Evolutionary conservation across 331 rosid genomes (phyloP), one percentile per base, ranked within the genome.

Genomic region (Quercus tomentella): DNA sequence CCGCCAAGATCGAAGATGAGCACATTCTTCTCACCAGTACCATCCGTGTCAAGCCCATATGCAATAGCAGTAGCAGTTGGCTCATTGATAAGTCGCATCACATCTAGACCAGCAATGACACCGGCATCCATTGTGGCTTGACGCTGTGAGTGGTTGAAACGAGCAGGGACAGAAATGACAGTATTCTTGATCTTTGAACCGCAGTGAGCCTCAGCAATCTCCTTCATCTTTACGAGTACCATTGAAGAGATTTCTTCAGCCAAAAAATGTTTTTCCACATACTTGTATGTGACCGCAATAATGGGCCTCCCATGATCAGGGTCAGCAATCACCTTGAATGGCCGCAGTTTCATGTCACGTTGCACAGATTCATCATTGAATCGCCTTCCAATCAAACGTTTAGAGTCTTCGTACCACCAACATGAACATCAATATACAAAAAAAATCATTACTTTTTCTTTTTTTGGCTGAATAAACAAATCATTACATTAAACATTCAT

Each of bases 161-260:
- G 88, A 26, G 97, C 96, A 1, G 96, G 97, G 2, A 92, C 96
- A 0, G 93, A 85, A 1, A 90, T 89, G 10, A 92, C 92, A 0
- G 92, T 96, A 18, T 92, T 92, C 79, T 90, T 87, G 1, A 92
- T 45, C 0, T 87, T 80, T 3, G 82, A 6, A 6, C 97, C 97
- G 0, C 86, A 86, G 60, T 78, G 89, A 5, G 95, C 97, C 83
- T 90, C 93, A 0, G 92, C 92, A 3, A 87, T 92, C 91, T 90
- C 95, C 54, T 80, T 87, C 97, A 90, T 92, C 83, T 92, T 90
- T 0, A 69, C 77, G 1, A 92, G 92, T 51, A 92, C 91, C 97
- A 92, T 92, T 5, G 97, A 89, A 12, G 97, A 92, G 26, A 92
- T 92, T 83, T 92, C 97, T 31, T 92, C 92, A 0, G 95, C 93